Conservation (phyloP, 2,329 filamentous ascomycete genomes). For the Apiospora aurea region DNA sequence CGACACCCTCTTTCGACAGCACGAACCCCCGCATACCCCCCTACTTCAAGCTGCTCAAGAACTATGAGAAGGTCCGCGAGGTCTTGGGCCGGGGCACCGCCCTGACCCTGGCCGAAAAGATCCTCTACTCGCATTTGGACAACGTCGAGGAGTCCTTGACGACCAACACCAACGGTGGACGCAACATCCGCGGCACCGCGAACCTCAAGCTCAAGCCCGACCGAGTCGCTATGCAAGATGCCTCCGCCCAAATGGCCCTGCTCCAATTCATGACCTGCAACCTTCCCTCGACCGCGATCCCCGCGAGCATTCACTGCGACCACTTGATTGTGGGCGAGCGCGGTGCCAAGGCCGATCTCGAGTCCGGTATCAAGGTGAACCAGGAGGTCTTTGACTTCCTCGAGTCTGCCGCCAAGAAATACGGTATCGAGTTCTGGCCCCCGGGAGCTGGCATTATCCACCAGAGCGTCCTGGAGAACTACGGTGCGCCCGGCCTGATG, state of each 20-base stretch:
- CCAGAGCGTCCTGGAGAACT: slow-evolving; percentile 97
- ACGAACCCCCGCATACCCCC: slow-evolving; percentile 66
- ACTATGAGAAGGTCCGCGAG: slow-evolving; percentile 29
- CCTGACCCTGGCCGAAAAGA: slow-evolving; percentile 95
- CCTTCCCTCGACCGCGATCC: slow-evolving; percentile 86
- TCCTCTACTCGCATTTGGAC: slow-evolving; percentile 94
- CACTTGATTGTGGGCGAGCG: slow-evolving; percentile 97
- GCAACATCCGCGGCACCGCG: slow-evolving; percentile 82
- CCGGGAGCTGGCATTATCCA: slow-evolving; percentile 95
- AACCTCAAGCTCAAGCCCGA: slow-evolving; percentile 98
- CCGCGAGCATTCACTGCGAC: slow-evolving; percentile 97
- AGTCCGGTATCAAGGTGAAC: slow-evolving; percentile 86
- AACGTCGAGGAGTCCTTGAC: slow-evolving; percentile 88
- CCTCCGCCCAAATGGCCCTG: slow-evolving; percentile 96
- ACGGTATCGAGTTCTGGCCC: slow-evolving; percentile 95
- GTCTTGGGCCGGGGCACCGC: slow-evolving; percentile 35
- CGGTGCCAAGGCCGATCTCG: slow-evolving; percentile 85
- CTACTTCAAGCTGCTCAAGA: slow-evolving; percentile 59
- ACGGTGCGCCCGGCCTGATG: slow-evolving; percentile 95
- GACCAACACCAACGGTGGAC: slow-evolving; percentile 82
- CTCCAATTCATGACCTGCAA: slow-evolving; percentile 99
- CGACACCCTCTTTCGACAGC: slow-evolving; percentile 42
- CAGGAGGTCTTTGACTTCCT: slow-evolving; percentile 98
- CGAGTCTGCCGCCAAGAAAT: slow-evolving; percentile 88
- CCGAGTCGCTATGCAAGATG: slow-evolving; percentile 98